phyloP scores from a whole-genome alignment of 2,329 filamentous ascomycete genomes.

The Coniochaeta sp. region DNA sequence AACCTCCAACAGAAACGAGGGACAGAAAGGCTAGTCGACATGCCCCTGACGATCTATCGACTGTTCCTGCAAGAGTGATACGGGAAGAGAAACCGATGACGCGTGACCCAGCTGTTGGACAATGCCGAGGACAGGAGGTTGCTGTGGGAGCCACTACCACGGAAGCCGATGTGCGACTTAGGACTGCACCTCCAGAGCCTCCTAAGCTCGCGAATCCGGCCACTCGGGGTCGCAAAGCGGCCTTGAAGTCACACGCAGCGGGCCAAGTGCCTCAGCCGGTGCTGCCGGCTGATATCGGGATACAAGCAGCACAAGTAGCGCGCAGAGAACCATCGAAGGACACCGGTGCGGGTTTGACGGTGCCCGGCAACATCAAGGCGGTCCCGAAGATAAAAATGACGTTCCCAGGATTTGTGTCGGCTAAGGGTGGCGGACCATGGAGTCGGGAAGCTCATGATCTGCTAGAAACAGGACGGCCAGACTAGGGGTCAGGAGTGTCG shows the following conservation, averaged over 20 bases:
- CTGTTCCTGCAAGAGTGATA: background rate
- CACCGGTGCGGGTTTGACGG: background rate
- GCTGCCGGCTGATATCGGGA: conserved; percentile 24
- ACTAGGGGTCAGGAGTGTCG: background rate
- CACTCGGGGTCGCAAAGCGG: conserved; percentile 45
- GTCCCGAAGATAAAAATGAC: conserved; percentile 17
- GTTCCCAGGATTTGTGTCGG: conserved; percentile 38
- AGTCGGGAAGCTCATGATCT: conserved; percentile 62
- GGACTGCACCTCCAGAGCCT: background rate
- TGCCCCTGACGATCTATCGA: background rate
- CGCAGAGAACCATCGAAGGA: background rate
- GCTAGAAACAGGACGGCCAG: conserved; percentile 53
- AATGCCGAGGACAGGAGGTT: background rate
- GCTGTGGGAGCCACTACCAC: background rate
- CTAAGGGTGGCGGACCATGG: conserved; percentile 54
- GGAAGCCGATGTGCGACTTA: background rate
- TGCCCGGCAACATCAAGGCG: conserved; percentile 6
- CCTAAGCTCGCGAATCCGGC: conserved; percentile 36
- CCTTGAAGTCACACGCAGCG: conserved; percentile 41
- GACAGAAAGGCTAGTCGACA: background rate
- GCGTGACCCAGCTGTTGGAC: background rate
- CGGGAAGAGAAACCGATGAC: background rate
- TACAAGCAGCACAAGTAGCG: background rate
- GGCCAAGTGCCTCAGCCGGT: conserved; percentile 37
- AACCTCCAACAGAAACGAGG: background rate